These are phyloP conservation scores for Amanita jacksonii DNA, from an alignment of 768 basidiomycete species.

Conservation along the genomic window DNA sequence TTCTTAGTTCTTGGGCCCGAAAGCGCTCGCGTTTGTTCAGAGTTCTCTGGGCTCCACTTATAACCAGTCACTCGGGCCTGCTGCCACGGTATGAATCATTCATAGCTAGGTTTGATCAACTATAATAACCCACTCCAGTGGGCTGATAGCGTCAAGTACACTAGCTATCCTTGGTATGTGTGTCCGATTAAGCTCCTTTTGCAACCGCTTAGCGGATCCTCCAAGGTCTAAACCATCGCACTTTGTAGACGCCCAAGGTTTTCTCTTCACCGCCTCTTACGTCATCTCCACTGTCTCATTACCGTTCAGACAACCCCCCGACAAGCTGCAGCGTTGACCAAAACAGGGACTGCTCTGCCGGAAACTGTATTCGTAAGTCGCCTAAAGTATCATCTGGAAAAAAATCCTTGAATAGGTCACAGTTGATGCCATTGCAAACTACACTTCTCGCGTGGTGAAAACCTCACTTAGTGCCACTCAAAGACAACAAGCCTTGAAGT, in stretches of 20 bases:
- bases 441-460: slow-evolving; percentile 39
- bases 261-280: slow-evolving; percentile 5
- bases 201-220: background rate
- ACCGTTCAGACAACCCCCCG: slow-evolving; percentile 27
- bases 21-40: slow-evolving; percentile 37
- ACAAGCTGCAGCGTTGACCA: slow-evolving; percentile 40
- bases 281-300: background rate
- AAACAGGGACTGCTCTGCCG: slow-evolving; percentile 34
- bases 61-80: slow-evolving; percentile 36
- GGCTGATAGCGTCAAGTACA: slow-evolving; percentile 40
- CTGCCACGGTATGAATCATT: slow-evolving; percentile 29
- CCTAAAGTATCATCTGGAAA: background rate
- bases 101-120: background rate
- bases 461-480: slow-evolving; percentile 31
- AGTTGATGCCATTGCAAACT: slow-evolving; percentile 51
- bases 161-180: slow-evolving; percentile 30
- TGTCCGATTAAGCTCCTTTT: background rate
- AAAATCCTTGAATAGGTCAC: background rate
- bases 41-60: slow-evolving; percentile 33
- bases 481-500: slow-evolving; percentile 42
- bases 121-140: slow-evolving; percentile 29
- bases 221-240: slow-evolving; percentile 33
- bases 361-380: slow-evolving; percentile 30
- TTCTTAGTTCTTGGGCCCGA: slow-evolving; percentile 37
- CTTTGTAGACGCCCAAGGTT: slow-evolving; percentile 44